Conservation (phyloP, 164 flowering plant species). For the Stephania japonica region DNA sequence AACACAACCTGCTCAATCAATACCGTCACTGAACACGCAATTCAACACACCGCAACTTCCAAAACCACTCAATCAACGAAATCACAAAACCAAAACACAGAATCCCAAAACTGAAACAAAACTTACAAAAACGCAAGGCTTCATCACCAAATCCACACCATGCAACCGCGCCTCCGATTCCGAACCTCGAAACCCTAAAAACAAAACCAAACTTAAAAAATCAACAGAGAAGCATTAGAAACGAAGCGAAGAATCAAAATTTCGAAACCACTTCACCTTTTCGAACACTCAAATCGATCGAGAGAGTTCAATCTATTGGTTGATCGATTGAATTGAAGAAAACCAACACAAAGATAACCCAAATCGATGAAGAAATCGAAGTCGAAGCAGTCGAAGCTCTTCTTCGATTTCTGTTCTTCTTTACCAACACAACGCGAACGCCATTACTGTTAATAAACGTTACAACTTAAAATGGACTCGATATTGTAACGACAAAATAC, state of each 20-base stretch:
- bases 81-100: background rate
- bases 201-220: background rate
- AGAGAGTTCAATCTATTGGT: background rate
- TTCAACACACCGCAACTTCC: background rate
- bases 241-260: background rate
- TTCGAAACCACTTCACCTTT: background rate
- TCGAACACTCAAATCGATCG: background rate
- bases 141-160: slow-evolving; percentile 12
- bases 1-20: background rate
- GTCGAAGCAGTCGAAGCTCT: background rate
- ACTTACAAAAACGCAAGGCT: slow-evolving; percentile 16
- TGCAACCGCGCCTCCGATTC: background rate
- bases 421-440: background rate
- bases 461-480: background rate
- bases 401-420: background rate
- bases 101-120: background rate
- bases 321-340: background rate
- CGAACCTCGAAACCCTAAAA: background rate
- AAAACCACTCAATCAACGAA: background rate
- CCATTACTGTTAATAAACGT: background rate
- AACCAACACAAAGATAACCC: background rate
- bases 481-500: background rate
- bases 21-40: background rate
- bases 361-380: background rate
- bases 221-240: background rate